These are phyloP conservation scores for Xylariales sp. DNA, from an alignment of 2,329 filamentous ascomycete species.

Conservation along the genomic window DNA sequence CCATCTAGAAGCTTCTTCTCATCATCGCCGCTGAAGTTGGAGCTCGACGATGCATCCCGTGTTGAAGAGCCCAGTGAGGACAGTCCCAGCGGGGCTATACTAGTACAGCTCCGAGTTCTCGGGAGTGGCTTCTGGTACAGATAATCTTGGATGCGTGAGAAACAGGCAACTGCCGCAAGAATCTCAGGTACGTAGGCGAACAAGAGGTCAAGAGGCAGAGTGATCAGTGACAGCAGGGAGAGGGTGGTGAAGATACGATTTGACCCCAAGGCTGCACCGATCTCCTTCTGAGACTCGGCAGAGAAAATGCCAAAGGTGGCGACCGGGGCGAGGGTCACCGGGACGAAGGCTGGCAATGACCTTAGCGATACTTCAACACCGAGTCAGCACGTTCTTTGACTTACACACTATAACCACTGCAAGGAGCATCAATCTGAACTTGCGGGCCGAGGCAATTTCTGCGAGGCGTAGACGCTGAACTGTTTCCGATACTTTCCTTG, in stretches of 20 bases:
- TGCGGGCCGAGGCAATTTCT: slow-evolving; percentile 8
- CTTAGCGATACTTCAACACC: background rate
- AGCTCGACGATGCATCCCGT: background rate
- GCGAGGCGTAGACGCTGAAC: slow-evolving; percentile 8
- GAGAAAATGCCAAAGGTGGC: slow-evolving; percentile 8
- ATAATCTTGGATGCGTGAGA: slow-evolving; percentile 8
- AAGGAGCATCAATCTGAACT: slow-evolving; percentile 10
- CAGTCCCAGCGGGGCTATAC: background rate
- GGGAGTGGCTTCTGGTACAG: background rate
- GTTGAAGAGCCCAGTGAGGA: background rate
- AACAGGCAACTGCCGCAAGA: slow-evolving; percentile 7
- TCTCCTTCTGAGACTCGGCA: background rate
- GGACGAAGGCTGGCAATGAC: slow-evolving; percentile 3
- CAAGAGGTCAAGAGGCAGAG: slow-evolving; percentile 8
- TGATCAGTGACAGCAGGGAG: slow-evolving; percentile 8
- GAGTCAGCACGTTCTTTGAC: background rate
- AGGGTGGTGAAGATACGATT: slow-evolving; percentile 9
- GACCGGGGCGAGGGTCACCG: slow-evolving; percentile 6
- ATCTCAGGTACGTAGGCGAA: slow-evolving; percentile 9
- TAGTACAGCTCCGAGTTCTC: background rate
- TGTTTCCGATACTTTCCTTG: background rate
- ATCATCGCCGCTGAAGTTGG: background rate
- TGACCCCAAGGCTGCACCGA: background rate
- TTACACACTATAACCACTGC: slow-evolving; percentile 8
- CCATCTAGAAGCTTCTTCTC: background rate